Evolutionary conservation across 257 asterid genomes (phyloP).

Genomic region (Lycium barbarum): DNA sequence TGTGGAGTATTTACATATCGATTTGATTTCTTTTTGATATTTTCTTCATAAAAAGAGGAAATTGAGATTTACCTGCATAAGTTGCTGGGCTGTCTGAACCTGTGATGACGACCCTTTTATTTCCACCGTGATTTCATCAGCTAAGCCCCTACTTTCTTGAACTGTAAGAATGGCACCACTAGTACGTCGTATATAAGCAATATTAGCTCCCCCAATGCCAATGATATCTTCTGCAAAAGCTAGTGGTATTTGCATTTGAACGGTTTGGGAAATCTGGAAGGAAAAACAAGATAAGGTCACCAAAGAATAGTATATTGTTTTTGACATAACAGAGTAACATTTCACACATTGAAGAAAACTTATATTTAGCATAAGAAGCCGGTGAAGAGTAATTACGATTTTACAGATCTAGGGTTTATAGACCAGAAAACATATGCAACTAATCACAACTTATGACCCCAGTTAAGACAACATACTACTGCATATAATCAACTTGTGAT

Average conservation of each 20-base stretch:
- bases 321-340: conserved; percentile 25
- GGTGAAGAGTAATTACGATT: background rate
- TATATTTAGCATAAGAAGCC: background rate
- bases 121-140: conserved; percentile 87
- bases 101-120: conserved; percentile 84
- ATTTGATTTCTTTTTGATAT: background rate
- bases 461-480: background rate
- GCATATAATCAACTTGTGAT: background rate
- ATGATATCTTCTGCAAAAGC: conserved; percentile 89
- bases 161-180: conserved; percentile 86
- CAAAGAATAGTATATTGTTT: background rate
- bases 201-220: conserved; percentile 79
- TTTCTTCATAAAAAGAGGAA: background rate
- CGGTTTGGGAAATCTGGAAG: conserved; percentile 27
- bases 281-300: conserved; percentile 7
- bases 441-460: background rate
- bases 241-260: conserved; percentile 77
- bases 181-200: conserved; percentile 76
- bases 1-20: background rate
- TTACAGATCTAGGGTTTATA: background rate
- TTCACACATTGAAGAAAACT: background rate
- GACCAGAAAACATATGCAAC: background rate
- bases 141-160: conserved; percentile 73
- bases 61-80: conserved; percentile 65
- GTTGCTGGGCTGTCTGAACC: conserved; percentile 87